Evolutionary conservation across 1,284 basidiomycete genomes (phyloP), one percentile per base, ranked within the genome.

Genomic region (Puccinia horiana): DNA sequence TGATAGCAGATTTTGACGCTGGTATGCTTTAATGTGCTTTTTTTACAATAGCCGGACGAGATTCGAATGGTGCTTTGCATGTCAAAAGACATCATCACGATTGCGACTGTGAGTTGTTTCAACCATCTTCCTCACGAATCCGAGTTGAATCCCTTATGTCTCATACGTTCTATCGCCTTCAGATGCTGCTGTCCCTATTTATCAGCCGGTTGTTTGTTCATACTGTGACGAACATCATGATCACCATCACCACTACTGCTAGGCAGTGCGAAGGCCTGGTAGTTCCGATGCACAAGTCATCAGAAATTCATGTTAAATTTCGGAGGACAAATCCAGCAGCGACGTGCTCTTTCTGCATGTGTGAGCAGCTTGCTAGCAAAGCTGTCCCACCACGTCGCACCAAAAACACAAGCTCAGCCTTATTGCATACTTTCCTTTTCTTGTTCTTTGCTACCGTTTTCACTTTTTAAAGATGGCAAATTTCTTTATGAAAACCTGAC

Each of bases 201-300:
- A 61, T 26, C 58, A 61, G 32, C 58, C 58, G 32, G 58, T 61
- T 18, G 58, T 61, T 61, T 61, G 32, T 35, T 35, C 58, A 61
- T 29, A 26, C 16, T 61, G n/a, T 61, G 58, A 35, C 29, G 29
- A 35, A 2, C 58, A 61, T 61, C 58, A 61, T 35, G 26, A 61
- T 61, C 58, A 61, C 32, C 58, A 61, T 35, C n/a, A 61, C 29
- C n/a, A 56, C 20, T 5, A 56, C 20, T 56, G 54, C 20, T 56
- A 56, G 23, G n/a, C 9, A n/a, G n/a, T n/a, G n/a, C n/a, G n/a
- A n/a, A n/a, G n/a, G n/a, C n/a, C n/a, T 26, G 12, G 23, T 26
- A 26, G 8, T 26, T 4, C 20, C 54, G 26, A 56, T 56, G 8
- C 54, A 56, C n/a, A 56, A 12, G 54, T 56, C n/a, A 26, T 23